phyloP scores from a whole-genome alignment of 108 stramenopile species.

The Bacterosira constricta region DNA sequence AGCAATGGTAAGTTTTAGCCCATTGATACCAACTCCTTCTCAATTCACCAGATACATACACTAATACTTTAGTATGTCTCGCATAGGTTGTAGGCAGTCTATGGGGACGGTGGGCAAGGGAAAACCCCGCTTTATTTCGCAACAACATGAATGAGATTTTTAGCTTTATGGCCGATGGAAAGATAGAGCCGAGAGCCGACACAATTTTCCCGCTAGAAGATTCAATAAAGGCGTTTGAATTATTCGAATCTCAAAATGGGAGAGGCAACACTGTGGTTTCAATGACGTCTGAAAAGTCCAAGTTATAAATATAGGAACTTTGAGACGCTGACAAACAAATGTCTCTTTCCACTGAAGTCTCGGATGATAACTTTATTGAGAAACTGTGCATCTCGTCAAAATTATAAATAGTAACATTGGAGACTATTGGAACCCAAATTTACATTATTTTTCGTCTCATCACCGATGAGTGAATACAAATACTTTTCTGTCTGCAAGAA shows the following conservation, averaged over 20 bases:
- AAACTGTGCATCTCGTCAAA: background rate
- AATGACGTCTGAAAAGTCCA: background rate
- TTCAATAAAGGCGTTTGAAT: constrained; percentile 63
- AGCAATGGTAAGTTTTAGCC: too few relatives aligned
- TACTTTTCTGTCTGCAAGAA: too few relatives aligned
- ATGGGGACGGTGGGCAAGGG: constrained; percentile 67
- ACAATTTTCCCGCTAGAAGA: constrained; percentile 52
- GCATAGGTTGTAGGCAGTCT: constrained; percentile 73
- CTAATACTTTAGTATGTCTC: too few relatives aligned
- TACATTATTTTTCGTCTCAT: too few relatives aligned
- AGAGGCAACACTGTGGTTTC: constrained; percentile 58
- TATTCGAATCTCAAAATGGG: constrained; percentile 66
- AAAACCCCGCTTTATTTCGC: constrained; percentile 52
- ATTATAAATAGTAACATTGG: background rate
- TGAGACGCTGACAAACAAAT: background rate
- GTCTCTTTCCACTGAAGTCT: background rate
- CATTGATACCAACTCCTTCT: too few relatives aligned
- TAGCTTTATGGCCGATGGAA: constrained; percentile 53
- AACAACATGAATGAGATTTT: constrained; percentile 64
- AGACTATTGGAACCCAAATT: background rate
- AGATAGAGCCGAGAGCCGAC: constrained; percentile 65
- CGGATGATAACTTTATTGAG: background rate
- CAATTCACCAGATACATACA: too few relatives aligned
- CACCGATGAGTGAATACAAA: too few relatives aligned
- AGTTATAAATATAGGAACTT: background rate